These are phyloP conservation scores for Nicotiana benthamiana DNA, from an alignment of 257 asterid species.

Conservation along the genomic window DNA sequence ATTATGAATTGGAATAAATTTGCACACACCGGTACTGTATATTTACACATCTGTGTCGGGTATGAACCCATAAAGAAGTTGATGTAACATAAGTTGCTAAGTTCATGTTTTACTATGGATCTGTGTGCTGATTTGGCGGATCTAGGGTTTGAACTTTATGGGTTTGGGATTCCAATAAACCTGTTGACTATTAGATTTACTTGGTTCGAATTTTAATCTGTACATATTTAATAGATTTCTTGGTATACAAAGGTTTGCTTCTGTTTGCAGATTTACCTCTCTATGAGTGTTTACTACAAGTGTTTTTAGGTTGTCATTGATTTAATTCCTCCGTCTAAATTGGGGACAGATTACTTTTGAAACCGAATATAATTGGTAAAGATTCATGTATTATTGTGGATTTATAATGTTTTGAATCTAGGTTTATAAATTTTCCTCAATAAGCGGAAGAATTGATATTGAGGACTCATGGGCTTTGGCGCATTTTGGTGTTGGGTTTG, in stretches of 20 bases:
- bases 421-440: background rate
- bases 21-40: too few species aligned
- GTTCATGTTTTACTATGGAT: background rate
- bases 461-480: background rate
- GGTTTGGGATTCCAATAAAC: too few species aligned
- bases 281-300: background rate
- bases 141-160: too few species aligned
- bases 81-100: background rate
- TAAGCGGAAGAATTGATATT: background rate
- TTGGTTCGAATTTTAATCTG: too few species aligned
- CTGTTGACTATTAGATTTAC: too few species aligned
- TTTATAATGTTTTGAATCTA: background rate
- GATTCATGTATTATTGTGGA: background rate
- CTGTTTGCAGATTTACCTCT: background rate
- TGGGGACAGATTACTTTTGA: background rate
- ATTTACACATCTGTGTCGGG: background rate
- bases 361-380: background rate
- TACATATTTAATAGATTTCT: too few species aligned
- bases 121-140: background rate
- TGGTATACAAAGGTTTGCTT: too few species aligned
- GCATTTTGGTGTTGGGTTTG: background rate
- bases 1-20: background rate
- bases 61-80: background rate
- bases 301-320: background rate
- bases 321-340: background rate